phyloP scores from a whole-genome alignment of 495 filamentous ascomycete species.

The Rusavskia elegans region DNA sequence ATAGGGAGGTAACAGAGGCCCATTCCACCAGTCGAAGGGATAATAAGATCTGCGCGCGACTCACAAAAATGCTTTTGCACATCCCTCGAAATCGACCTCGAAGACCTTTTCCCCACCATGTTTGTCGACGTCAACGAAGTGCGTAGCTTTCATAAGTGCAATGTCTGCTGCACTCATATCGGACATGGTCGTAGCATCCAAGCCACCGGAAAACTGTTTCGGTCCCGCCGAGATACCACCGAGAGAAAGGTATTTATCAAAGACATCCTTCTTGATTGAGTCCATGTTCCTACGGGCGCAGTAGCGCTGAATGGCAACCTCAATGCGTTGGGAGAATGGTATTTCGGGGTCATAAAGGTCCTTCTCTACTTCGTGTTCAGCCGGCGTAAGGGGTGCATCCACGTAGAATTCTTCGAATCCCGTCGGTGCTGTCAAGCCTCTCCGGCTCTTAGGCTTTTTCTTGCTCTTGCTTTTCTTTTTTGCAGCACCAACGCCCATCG shows the following conservation, averaged over 20 bases:
- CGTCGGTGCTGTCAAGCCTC: conserved; percentile 29
- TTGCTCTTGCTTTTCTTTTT: conserved; percentile 17
- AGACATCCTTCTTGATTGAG: conserved; percentile 39
- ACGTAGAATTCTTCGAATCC: conserved; percentile 60
- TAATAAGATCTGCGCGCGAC: conserved; percentile 4
- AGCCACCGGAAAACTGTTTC: conserved; percentile 51
- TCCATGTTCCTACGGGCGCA: conserved; percentile 58
- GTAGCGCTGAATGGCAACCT: conserved; percentile 75
- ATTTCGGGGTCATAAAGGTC: conserved; percentile 37
- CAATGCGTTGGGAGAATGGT: conserved; percentile 41
- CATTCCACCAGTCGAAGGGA: background rate
- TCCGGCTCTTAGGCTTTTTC: conserved; percentile 28
- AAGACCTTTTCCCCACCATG: conserved; percentile 33
- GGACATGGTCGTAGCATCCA: conserved; percentile 37
- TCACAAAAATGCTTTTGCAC: conserved; percentile 68
- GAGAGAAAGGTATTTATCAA: conserved; percentile 64
- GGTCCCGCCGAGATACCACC: conserved; percentile 61
- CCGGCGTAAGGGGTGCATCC: conserved; percentile 61
- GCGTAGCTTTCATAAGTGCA: conserved; percentile 40
- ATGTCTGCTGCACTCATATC: conserved; percentile 41
- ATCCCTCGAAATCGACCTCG: conserved; percentile 63
- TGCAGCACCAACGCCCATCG: background rate
- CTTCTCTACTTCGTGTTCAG: conserved; percentile 43
- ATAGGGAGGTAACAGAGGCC: no score
- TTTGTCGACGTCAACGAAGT: conserved; percentile 31